phyloP scores from a whole-genome alignment of 75 land plant genomes.

The Picea glauca region DNA sequence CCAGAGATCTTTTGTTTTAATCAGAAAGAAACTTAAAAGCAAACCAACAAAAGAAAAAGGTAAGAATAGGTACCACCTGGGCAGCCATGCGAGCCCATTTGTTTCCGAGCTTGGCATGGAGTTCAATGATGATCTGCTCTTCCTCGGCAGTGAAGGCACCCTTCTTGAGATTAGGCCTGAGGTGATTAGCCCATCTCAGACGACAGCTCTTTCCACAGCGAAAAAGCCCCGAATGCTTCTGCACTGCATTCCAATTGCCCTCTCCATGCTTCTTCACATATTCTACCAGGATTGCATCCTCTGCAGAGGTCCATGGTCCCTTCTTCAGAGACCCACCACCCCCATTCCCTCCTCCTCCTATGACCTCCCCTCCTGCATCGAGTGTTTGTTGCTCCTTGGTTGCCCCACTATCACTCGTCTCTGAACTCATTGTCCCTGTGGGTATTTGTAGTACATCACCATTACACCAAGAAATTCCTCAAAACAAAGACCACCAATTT shows the following conservation, averaged over 20 bases:
- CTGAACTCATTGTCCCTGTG: slow-evolving; percentile 11
- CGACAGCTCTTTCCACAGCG: slow-evolving; percentile 73
- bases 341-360: slow-evolving; percentile 17
- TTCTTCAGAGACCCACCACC: slow-evolving; percentile 37
- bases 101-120: slow-evolving; percentile 61
- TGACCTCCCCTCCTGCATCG: slow-evolving; percentile 6
- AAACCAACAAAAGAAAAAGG: no score
- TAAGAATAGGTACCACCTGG: slow-evolving; percentile 13
- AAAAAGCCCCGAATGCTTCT: slow-evolving; percentile 48
- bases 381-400: background rate
- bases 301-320: slow-evolving; percentile 66
- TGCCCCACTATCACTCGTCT: slow-evolving; percentile 4
- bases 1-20: background rate
- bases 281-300: slow-evolving; percentile 50
- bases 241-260: slow-evolving; percentile 70
- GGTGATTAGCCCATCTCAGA: slow-evolving; percentile 66
- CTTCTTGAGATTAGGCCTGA: slow-evolving; percentile 59
- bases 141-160: slow-evolving; percentile 56
- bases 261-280: slow-evolving; percentile 59
- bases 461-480: slow-evolving; percentile 2
- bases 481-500: background rate
- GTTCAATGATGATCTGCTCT: slow-evolving; percentile 45
- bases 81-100: slow-evolving; percentile 72
- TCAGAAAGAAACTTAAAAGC: background rate
- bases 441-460: background rate